phyloP scores from a whole-genome alignment of 768 basidiomycete species.

The Lactarius hatsudake region DNA sequence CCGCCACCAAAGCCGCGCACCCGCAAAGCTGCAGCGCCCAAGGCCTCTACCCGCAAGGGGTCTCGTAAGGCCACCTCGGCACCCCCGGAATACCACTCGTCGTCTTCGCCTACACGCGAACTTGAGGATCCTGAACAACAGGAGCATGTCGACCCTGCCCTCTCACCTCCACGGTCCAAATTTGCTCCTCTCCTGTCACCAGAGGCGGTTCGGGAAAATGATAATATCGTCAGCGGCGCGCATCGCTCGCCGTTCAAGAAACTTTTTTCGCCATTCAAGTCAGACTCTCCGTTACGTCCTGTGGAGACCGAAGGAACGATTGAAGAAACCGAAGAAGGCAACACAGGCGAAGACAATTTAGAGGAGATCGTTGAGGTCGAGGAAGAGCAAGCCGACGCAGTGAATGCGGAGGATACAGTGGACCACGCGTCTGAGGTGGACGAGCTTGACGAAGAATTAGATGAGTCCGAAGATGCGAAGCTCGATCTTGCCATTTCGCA shows the following conservation, averaged over 20 bases:
- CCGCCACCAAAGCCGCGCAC: slow-evolving; percentile 47
- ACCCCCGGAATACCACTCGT: slow-evolving; percentile 50
- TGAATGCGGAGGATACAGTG: slow-evolving; percentile 10
- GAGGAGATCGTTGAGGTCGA: slow-evolving; percentile 7
- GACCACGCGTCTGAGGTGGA: slow-evolving; percentile 11
- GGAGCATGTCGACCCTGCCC: slow-evolving; percentile 23
- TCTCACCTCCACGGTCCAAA: slow-evolving; percentile 50
- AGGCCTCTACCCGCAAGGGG: slow-evolving; percentile 45
- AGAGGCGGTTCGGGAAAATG: slow-evolving; percentile 36
- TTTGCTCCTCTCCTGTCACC: slow-evolving; percentile 55
- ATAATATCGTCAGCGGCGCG: slow-evolving; percentile 14
- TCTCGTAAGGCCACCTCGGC: slow-evolving; percentile 70
- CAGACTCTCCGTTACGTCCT: slow-evolving; percentile 13
- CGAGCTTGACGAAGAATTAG: slow-evolving; percentile 27
- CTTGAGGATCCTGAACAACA: slow-evolving; percentile 1
- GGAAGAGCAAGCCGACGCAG: slow-evolving; percentile 20
- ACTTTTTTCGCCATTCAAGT: slow-evolving; percentile 13
- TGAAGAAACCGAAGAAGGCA: slow-evolving; percentile 28
- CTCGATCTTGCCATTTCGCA: slow-evolving; percentile 36
- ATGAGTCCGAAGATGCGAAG: slow-evolving; percentile 25
- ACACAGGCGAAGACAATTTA: slow-evolving; percentile 21
- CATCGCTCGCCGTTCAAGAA: slow-evolving; percentile 24
- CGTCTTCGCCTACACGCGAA: slow-evolving; percentile 27
- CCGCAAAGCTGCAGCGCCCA: slow-evolving; percentile 43
- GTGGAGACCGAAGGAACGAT: slow-evolving; percentile 21